These are phyloP conservation scores for Termitomyces eurrhizus DNA, from an alignment of 768 basidiomycete genomes.

Conservation along the genomic window DNA sequence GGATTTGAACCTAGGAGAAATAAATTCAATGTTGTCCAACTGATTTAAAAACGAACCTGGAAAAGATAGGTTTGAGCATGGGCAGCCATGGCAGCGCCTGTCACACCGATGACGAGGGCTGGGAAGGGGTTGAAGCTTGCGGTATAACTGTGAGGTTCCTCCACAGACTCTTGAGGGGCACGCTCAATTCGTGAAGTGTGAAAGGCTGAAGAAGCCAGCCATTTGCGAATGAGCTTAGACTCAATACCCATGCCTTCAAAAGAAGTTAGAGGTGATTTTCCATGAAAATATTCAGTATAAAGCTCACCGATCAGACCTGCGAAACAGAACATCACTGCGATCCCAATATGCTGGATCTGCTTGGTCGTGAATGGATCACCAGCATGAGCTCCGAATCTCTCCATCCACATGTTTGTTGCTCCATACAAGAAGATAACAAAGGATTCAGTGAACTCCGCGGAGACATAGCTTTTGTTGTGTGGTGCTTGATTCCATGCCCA, in stretches of 20 bases:
- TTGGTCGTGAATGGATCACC: slow-evolving; percentile 88
- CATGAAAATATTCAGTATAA: neutral
- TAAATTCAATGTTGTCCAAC: neutral
- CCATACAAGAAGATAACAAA: slow-evolving; percentile 86
- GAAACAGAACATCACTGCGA: slow-evolving; percentile 97
- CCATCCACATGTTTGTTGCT: slow-evolving; percentile 94
- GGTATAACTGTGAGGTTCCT: slow-evolving; percentile 69
- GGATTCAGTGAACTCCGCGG: slow-evolving; percentile 79
- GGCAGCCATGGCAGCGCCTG: slow-evolving; percentile 90
- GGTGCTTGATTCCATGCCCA: slow-evolving; percentile 94
- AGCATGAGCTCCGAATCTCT: slow-evolving; percentile 79
- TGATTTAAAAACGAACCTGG: slow-evolving; percentile 42
- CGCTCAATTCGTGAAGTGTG: slow-evolving; percentile 22
- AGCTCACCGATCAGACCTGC: slow-evolving; percentile 70
- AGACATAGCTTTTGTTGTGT: slow-evolving; percentile 38
- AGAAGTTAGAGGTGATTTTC: neutral
- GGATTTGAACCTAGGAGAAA: slow-evolving; percentile 69
- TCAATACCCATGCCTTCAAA: slow-evolving; percentile 75
- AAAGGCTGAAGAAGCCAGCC: slow-evolving; percentile 62
- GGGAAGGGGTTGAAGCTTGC: slow-evolving; percentile 90
- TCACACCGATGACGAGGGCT: slow-evolving; percentile 89
- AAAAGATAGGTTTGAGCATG: slow-evolving; percentile 91
- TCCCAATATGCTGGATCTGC: slow-evolving; percentile 90
- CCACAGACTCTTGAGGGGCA: slow-evolving; percentile 38
- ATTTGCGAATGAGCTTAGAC: slow-evolving; percentile 64